Base-by-base conservation (phyloP, 108 stramenopile species). In the Pseudonitzschia pungens region DNA sequence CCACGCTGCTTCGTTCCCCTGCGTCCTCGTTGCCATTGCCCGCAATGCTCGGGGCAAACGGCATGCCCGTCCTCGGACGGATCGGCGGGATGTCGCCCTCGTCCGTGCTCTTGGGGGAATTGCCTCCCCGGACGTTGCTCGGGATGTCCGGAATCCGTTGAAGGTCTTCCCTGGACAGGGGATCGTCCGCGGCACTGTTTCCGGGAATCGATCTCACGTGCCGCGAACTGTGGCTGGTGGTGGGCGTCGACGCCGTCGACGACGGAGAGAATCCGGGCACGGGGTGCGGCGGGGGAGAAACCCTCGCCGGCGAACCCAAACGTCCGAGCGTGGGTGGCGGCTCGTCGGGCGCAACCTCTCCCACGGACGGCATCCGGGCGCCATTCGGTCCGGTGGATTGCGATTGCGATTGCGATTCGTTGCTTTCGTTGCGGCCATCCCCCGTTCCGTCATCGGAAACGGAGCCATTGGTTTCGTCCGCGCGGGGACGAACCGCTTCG, bases 111-210 rank as follows among this genome's bases (percentile, higher is more conserved):
- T 20, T 27, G 15, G 16, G n/a, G n/a, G 24, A 5, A 32, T 24
- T 32, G n/a, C 20, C 50, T 51, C 20, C 50, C 16, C 7, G 3
- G 50, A 3, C 50, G 15, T 65, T 18, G 40, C 20, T 65, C 18
- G n/a, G 33, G 43, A 44, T 65, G 42, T 44, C 36, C 45, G 68
- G 68, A 48, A 75, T 62, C 15, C 33, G 28, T 22, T 33, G 51
- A 5, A 45, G 65, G 56, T 74, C 73, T 7, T 56, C 65, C 33
- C 65, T 65, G 20, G 66, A 48, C 36, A 36, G 6, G 4, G 36
- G 6, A 36, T 36, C 36, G 6, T 36, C 36, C 36, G 36, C 36
- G 6, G 2, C 36, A 36, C 6, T 36, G 6, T 36, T 36, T 5
- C 6, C 2, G 36, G 4, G 6, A 36, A 5, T 6, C 36, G 6